Percentiles rank a stretch among this genome's conserved stretches.
phyloP scores from a whole-genome alignment of 768 basidiomycete genomes.

The Tricholoma furcatifolium region DNA sequence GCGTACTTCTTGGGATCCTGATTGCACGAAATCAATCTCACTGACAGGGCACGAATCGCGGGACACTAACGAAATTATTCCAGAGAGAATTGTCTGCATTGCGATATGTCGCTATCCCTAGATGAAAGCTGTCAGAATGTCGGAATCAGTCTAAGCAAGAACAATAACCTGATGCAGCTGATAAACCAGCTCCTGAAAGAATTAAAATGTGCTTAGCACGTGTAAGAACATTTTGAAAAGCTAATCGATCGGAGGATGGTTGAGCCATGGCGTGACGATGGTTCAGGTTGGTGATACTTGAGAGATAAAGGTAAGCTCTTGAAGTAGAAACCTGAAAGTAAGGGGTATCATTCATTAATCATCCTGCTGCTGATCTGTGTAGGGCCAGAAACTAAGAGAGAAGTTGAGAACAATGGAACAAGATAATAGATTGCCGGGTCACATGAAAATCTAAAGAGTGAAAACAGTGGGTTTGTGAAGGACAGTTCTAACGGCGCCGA shows the following conservation, averaged over 20 bases:
- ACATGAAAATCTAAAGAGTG: too few species aligned
- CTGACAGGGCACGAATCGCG: background rate
- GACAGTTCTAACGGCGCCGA: too few species aligned
- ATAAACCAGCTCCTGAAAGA: constrained; percentile 59
- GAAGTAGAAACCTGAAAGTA: too few species aligned
- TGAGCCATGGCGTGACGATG: constrained; percentile 1
- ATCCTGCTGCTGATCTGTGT: too few species aligned
- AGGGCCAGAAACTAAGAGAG: too few species aligned
- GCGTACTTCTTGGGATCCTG: constrained; percentile 24
- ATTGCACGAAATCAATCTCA: background rate
- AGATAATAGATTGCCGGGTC: too few species aligned
- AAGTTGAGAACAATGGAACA: too few species aligned
- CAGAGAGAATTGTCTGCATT: constrained; percentile 14
- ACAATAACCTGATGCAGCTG: constrained; percentile 54
- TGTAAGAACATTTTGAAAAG: constrained; percentile 19
- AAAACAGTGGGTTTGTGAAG: too few species aligned
- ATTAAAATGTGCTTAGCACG: constrained; percentile 37
- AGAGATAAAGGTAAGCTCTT: too few species aligned
- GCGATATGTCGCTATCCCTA: constrained; percentile 15
- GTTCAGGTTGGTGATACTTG: too few species aligned
- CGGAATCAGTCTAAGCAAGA: background rate
- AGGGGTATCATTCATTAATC: too few species aligned
- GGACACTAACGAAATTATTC: constrained; percentile 10
- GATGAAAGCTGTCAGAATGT: background rate
- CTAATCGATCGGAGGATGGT: constrained; percentile 18